Base-by-base conservation (phyloP, 1,139 yeast species). In the Sugiyamaella japonica region DNA sequence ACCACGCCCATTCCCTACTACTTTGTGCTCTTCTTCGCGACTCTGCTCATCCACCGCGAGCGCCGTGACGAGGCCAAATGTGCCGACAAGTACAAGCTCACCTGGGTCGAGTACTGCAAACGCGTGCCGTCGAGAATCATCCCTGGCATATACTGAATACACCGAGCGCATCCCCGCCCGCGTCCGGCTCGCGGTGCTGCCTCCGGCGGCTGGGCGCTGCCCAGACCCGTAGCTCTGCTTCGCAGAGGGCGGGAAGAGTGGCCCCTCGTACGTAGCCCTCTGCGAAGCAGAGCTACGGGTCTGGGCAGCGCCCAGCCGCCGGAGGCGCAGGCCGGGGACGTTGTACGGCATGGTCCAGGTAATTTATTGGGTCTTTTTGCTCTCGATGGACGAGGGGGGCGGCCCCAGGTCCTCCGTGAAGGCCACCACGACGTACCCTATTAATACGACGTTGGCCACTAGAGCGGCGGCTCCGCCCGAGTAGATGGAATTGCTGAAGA, bases 401-500 rank as follows among this genome's bases (percentile, higher is more conserved):
- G 52, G 52, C 4, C 70, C 70, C n/a, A 84, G 73, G 55, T 88
- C 90, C 69, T 93, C 99, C 25, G 80, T 79, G 69, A 91, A 90
- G 0, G 99, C 98, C 52, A 83, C 91, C 15, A 89, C 77, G 20
- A 93, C 86, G 67, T 89, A 93, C 1, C 91, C 93, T 54, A 91
- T 81, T 62, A 93, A 78, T 37, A 93, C 97, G 12, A 88, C 73
- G 68, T 93, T 93, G 45, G 97, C 98, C 49, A 84, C 83, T 16
- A 84, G 75, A 0, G 98, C 98, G 32, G 97, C 96, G 15, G 85
- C 68, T 4, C 97, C 97, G 36, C 99, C 99, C 53, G 96, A 86
- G 47, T 85, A 74, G 13, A 90, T 73, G 4, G 96, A 81, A 64
- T 82, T 87, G 53, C 73, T 72, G 60, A 76, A 48, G 12, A 53